phyloP scores from a whole-genome alignment of 129 eudicot genomes.

The Flaveria bidentis region DNA sequence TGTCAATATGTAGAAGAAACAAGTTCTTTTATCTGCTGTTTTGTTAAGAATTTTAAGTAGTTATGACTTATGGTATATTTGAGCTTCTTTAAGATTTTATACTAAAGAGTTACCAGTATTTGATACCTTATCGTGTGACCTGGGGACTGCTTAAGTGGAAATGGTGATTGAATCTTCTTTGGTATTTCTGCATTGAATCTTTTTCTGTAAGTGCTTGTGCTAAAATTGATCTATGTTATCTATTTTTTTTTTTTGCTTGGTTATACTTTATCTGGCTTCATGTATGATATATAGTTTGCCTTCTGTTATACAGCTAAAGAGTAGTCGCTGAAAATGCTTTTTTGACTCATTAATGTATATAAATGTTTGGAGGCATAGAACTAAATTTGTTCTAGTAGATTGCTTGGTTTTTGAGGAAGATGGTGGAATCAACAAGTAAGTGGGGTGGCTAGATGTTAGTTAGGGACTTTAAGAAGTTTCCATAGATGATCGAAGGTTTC shows the following conservation, averaged over 20 bases:
- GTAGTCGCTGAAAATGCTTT: background rate
- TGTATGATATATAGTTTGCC: conserved; percentile 7
- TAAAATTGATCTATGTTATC: background rate
- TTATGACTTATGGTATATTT: background rate
- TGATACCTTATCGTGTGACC: background rate
- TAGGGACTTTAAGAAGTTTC: background rate
- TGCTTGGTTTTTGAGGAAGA: conserved; percentile 16
- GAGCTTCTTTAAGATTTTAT: conserved; percentile 10
- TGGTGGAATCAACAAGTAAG: background rate
- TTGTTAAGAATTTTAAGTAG: background rate
- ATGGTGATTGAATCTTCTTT: conserved; percentile 4
- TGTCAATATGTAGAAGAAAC: too few species aligned
- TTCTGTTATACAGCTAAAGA: conserved; percentile 12
- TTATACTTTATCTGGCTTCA: conserved; percentile 10
- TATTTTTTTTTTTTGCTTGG: background rate
- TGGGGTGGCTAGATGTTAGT: conserved; percentile 13
- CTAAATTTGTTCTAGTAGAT: background rate
- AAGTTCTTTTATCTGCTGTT: background rate
- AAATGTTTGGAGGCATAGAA: background rate
- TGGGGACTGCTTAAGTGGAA: background rate
- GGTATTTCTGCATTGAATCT: background rate
- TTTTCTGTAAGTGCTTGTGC: background rate
- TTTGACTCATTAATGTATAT: background rate
- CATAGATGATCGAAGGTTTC: background rate
- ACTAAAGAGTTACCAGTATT: background rate